Evolutionary conservation across 225 moss, liverwort and hornwort genomes (phyloP).

Genomic region (Neckera pumila): DNA sequence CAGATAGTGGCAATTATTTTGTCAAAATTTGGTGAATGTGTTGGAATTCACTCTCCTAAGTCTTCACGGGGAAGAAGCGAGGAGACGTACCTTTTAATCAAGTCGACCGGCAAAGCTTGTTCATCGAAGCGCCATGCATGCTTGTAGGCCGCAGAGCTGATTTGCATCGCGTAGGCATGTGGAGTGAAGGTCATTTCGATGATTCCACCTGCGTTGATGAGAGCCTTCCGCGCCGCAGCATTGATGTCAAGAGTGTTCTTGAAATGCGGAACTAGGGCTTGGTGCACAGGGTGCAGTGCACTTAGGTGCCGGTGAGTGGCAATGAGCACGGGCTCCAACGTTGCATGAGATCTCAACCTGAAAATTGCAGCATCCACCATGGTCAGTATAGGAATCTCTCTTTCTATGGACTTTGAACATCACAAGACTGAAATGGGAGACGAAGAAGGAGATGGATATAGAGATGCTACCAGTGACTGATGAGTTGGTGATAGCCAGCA

Average conservation of each 20-base stretch:
- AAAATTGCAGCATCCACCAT: neutral
- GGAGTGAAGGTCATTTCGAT: slow-evolving; percentile 68
- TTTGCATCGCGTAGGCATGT: slow-evolving; percentile 44
- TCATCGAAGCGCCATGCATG: slow-evolving; percentile 54
- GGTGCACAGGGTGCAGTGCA: slow-evolving; percentile 45
- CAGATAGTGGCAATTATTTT: neutral
- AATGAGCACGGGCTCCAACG: slow-evolving; percentile 46
- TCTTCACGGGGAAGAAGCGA: neutral
- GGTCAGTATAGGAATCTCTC: neutral
- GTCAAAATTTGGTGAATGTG: neutral
- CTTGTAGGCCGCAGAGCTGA: slow-evolving; percentile 59
- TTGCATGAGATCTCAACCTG: slow-evolving; percentile 65
- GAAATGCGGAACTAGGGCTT: slow-evolving; percentile 43
- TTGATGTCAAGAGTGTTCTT: slow-evolving; percentile 63
- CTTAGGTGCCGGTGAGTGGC: slow-evolving; percentile 62
- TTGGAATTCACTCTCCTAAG: neutral
- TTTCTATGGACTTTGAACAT: neutral
- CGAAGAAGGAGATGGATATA: neutral
- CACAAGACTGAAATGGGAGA: neutral
- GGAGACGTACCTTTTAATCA: slow-evolving; percentile 39
- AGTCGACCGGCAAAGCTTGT: slow-evolving; percentile 44
- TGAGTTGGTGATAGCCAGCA: slow-evolving; percentile 58
- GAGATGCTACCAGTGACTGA: slow-evolving; percentile 48
- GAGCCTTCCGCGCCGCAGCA: slow-evolving; percentile 52
- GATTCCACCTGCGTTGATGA: slow-evolving; percentile 56